phyloP scores from a whole-genome alignment of 75 land plant genomes.

The Pinus tabuliformis region DNA sequence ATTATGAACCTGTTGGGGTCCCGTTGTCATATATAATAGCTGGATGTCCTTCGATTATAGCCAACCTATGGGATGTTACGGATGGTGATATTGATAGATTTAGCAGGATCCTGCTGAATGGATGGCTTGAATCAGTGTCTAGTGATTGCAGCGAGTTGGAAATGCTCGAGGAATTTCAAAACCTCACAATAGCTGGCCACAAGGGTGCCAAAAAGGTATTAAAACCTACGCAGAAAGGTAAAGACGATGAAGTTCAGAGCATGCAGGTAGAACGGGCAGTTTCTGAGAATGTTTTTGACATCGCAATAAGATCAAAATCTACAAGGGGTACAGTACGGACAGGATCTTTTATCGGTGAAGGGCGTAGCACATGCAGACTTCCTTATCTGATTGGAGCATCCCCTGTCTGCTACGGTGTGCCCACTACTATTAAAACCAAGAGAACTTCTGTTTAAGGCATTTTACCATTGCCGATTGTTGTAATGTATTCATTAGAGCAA shows the following conservation, averaged over 20 bases:
- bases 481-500: background rate
- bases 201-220: background rate
- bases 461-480: background rate
- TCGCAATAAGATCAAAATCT: background rate
- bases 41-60: slow-evolving; percentile 80
- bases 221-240: background rate
- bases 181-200: slow-evolving; percentile 2
- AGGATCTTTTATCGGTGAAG: slow-evolving; percentile 63
- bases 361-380: slow-evolving; percentile 71
- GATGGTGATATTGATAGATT: slow-evolving; percentile 94
- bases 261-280: background rate
- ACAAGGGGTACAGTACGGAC: slow-evolving; percentile 16
- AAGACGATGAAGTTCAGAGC: background rate
- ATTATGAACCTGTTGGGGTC: slow-evolving; percentile 75
- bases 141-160: background rate
- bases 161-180: background rate
- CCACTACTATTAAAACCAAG: slow-evolving; percentile 58
- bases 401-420: slow-evolving; percentile 94
- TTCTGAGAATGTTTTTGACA: background rate
- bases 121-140: slow-evolving; percentile 61
- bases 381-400: slow-evolving; percentile 82
- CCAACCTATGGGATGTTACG: slow-evolving; percentile 98
- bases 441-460: background rate
- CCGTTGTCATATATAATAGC: slow-evolving; percentile 71
- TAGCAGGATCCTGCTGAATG: slow-evolving; percentile 67